A percentile compares a stretch with the other conserved stretches of the same genome.
Evolutionary conservation across 306 rosid species (phyloP).

Genomic region (Cucurbita argyrosperma): DNA sequence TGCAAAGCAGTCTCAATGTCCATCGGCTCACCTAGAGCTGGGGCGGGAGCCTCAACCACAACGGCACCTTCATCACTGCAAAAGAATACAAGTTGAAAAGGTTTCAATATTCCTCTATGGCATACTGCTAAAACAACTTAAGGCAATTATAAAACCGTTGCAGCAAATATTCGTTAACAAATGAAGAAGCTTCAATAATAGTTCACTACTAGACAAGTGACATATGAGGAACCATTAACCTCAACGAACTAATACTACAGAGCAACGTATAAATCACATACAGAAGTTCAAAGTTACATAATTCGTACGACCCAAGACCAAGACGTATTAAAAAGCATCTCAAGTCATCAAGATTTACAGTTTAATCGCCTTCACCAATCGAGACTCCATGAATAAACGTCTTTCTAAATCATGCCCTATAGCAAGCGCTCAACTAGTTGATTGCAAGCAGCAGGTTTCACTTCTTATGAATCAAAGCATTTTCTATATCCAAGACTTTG

Average conservation of each 20-base stretch:
- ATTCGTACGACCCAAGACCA: background rate
- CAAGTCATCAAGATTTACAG: background rate
- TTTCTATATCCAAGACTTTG: background rate
- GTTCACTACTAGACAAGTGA: background rate
- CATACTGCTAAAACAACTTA: background rate
- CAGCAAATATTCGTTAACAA: background rate
- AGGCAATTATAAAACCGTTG: background rate
- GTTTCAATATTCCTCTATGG: background rate
- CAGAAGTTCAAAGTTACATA: background rate
- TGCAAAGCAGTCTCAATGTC: slow-evolving; percentile 46
- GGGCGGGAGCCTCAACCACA: slow-evolving; percentile 18
- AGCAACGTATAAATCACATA: background rate
- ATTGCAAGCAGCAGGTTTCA: background rate
- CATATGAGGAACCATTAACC: background rate
- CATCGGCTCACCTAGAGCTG: slow-evolving; percentile 38
- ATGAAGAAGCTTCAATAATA: background rate
- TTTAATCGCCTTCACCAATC: background rate
- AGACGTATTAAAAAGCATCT: background rate
- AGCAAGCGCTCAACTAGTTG: background rate
- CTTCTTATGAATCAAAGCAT: background rate
- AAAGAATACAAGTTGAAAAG: background rate
- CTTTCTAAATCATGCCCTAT: background rate
- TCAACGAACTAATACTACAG: no score
- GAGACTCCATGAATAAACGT: background rate
- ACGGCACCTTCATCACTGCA: slow-evolving; percentile 33